phyloP scores from a whole-genome alignment of 192 early-diverging fungal species.

The Podila clonocystis region DNA sequence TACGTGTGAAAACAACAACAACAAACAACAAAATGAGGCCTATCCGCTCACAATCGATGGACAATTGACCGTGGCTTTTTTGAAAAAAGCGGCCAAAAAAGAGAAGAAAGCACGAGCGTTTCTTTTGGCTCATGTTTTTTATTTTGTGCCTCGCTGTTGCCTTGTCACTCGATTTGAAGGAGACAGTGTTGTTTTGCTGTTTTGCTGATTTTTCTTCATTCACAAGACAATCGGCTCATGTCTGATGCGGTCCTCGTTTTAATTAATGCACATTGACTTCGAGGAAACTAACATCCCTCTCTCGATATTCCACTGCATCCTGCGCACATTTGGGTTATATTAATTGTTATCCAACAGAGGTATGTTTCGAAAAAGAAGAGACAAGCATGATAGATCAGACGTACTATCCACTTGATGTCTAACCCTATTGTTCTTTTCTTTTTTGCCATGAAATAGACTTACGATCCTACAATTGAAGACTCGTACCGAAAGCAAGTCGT shows the following conservation, averaged over 20 bases:
- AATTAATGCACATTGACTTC: slow-evolving; percentile 69
- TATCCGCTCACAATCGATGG: neutral
- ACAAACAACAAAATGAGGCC: neutral
- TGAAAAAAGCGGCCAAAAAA: neutral
- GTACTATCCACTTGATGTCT: too few relatives aligned
- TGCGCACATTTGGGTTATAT: too few relatives aligned
- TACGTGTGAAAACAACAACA: slow-evolving; percentile 19
- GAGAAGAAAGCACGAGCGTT: neutral
- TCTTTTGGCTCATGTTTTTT: neutral
- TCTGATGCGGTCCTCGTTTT: neutral
- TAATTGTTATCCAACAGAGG: neutral
- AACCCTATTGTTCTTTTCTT: slow-evolving; percentile 6
- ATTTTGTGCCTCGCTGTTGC: neutral
- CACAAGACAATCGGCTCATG: slow-evolving; percentile 4
- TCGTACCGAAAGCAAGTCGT: slow-evolving; percentile 98
- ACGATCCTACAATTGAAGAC: slow-evolving; percentile 99
- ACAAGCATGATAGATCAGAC: neutral
- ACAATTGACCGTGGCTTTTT: neutral
- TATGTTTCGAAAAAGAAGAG: neutral
- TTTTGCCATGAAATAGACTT: slow-evolving; percentile 80
- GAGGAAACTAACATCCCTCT: neutral
- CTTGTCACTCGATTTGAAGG: neutral
- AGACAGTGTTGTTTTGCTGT: neutral
- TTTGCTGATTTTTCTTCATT: neutral
- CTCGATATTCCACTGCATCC: too few relatives aligned